Evolutionary conservation across 2,329 filamentous ascomycete species (phyloP).

Genomic region (Paecilomyces sp.): DNA sequence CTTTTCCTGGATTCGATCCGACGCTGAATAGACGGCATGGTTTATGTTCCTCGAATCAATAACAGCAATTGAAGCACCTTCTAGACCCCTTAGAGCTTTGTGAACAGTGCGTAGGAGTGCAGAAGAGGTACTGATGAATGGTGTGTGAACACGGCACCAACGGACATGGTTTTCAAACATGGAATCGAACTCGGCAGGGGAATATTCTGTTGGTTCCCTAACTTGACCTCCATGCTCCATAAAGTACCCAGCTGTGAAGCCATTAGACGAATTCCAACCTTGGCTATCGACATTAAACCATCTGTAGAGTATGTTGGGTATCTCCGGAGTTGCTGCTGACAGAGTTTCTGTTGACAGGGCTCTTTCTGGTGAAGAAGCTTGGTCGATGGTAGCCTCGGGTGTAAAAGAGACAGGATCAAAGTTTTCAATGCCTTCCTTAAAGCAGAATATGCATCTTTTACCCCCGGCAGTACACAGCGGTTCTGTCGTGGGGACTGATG

Average conservation of each 20-base stretch:
- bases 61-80: slow-evolving; percentile 19
- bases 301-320: slow-evolving; percentile 25
- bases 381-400: neutral
- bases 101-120: slow-evolving; percentile 24
- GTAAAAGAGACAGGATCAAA: neutral
- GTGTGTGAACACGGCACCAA: slow-evolving; percentile 12
- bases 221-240: slow-evolving; percentile 3
- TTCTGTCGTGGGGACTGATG: neutral
- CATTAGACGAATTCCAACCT: slow-evolving; percentile 20
- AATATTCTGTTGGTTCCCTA: slow-evolving; percentile 4
- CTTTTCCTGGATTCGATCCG: slow-evolving; percentile 13
- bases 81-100: slow-evolving; percentile 15
- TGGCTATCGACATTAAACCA: slow-evolving; percentile 23
- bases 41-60: slow-evolving; percentile 22
- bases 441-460: slow-evolving; percentile 18
- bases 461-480: slow-evolving; percentile 10
- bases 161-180: slow-evolving; percentile 19
- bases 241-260: slow-evolving; percentile 22
- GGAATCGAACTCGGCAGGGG: slow-evolving; percentile 10
- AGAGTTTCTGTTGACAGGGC: neutral
- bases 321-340: neutral
- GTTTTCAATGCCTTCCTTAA: slow-evolving; percentile 4
- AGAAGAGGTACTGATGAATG: slow-evolving; percentile 26
- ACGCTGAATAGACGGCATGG: slow-evolving; percentile 18
- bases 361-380: neutral